Base-by-base conservation (phyloP, 345 rosid genomes). In the Angophora floribunda region DNA sequence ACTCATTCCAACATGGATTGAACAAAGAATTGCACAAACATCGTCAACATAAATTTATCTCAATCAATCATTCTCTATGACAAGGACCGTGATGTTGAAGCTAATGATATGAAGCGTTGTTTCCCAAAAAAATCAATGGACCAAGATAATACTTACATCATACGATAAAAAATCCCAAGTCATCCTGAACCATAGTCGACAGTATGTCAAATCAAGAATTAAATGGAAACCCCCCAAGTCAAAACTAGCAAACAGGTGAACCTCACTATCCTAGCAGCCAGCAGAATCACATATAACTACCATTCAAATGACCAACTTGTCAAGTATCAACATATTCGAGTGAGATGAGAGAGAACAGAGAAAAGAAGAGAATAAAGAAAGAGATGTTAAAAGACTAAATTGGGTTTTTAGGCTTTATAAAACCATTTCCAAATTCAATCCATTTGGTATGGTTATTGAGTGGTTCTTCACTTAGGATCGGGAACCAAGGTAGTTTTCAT, bases 401-500 rank as follows among this genome's bases (percentile, higher is more conserved):
- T 55, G 28, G 61, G 28, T 26, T 22, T 22, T 4, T 55, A 55
- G 61, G 28, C 41, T 55, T 55, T 55, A 55, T 55, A 22, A 21
- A 55, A 28, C 9, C 9, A 6, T 22, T 22, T 55, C 13, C 28
- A 55, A 55, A 55, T 55, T 55, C 28, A 2, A 55, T 55, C 28
- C 1, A 1, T 21, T 55, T 21, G 2, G 9, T 55, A 26, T 0
- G 24, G 13, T 55, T 55, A 4, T 2, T 9, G 0, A 12, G 9
- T 26, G 61, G 61, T 55, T 55, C 61, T 55, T 55, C 61, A 55
- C 28, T 36, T 36, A 36, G 41, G 41, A 36, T 36, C 41, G 4
- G 41, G 41, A 36, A 36, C 41, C 41, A 36, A 36, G 41, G 41
- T 4, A 36, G 41, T 36, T 36, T 36, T 4, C 41, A 36, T 36